Evolutionary conservation across 2,329 filamentous ascomycete genomes (phyloP).

Genomic region (Rutstroemia sp.): DNA sequence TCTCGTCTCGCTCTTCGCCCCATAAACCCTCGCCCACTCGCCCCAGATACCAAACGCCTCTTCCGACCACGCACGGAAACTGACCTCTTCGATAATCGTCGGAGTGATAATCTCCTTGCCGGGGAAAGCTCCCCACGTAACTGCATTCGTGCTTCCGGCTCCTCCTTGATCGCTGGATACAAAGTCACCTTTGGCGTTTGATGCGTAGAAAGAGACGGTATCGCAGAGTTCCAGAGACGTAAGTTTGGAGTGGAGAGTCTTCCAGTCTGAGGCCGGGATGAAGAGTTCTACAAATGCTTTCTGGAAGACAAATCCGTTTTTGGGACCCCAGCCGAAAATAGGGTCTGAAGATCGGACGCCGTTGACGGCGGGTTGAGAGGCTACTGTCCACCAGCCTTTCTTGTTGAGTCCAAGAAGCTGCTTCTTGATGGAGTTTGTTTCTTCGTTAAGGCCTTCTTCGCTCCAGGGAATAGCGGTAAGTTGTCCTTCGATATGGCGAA

Average conservation of each 20-base stretch:
- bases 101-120: slow-evolving; percentile 95
- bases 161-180: slow-evolving; percentile 51
- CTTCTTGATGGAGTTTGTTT: slow-evolving; percentile 73
- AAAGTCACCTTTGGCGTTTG: slow-evolving; percentile 72
- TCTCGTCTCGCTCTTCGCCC: slow-evolving; percentile 57
- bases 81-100: slow-evolving; percentile 93
- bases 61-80: slow-evolving; percentile 88
- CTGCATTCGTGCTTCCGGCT: slow-evolving; percentile 67
- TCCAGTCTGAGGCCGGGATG: slow-evolving; percentile 67
- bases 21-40: slow-evolving; percentile 88
- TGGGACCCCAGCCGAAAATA: slow-evolving; percentile 89
- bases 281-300: slow-evolving; percentile 99
- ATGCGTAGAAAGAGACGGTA: slow-evolving; percentile 79
- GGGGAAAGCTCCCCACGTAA: slow-evolving; percentile 94
- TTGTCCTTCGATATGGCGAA: slow-evolving; percentile 71
- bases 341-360: slow-evolving; percentile 68
- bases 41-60: slow-evolving; percentile 94
- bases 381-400: slow-evolving; percentile 92
- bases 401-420: slow-evolving; percentile 70
- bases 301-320: slow-evolving; percentile 91
- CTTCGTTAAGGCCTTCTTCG: slow-evolving; percentile 77
- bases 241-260: slow-evolving; percentile 55
- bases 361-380: slow-evolving; percentile 90
- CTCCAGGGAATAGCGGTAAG: slow-evolving; percentile 86
- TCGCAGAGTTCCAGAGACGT: slow-evolving; percentile 48